A percentile compares a stretch with the other conserved stretches of the same genome.
These are phyloP conservation scores for Claviceps sp. DNA, from an alignment of 2,329 filamentous ascomycete species.

Conservation along the genomic window DNA sequence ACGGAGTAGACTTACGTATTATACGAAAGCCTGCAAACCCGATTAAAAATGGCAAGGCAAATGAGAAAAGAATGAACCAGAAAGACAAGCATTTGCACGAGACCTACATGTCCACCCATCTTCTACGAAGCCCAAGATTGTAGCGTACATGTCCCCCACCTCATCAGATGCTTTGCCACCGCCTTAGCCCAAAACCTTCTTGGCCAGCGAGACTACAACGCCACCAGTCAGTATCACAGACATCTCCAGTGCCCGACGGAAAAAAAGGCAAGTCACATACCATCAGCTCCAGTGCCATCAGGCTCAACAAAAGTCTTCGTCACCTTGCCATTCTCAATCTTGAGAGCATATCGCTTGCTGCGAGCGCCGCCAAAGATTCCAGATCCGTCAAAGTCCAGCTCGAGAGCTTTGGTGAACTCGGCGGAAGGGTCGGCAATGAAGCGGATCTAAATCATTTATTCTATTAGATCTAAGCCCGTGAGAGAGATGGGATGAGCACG, in stretches of 20 bases:
- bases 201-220: conserved; percentile 33
- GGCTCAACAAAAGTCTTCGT: conserved; percentile 71
- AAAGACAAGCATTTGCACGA: neutral
- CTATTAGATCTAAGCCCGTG: neutral
- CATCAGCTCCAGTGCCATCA: conserved; percentile 71
- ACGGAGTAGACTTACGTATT: neutral
- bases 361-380: conserved; percentile 71
- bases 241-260: neutral
- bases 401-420: conserved; percentile 69
- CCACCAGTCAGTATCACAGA: conserved; percentile 1
- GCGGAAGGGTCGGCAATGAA: conserved; percentile 75
- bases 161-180: neutral
- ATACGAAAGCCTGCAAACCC: neutral
- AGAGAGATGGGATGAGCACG: conserved; percentile 22
- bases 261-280: conserved; percentile 27
- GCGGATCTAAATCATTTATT: conserved; percentile 47
- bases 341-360: conserved; percentile 77
- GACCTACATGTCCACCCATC: neutral
- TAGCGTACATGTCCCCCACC: neutral
- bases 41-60: neutral
- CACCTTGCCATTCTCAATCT: conserved; percentile 75
- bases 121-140: neutral
- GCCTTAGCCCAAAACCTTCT: conserved; percentile 29
- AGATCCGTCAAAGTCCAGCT: conserved; percentile 67
- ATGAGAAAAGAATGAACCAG: neutral